Evolutionary conservation across 2,329 filamentous ascomycete genomes (phyloP).

Genomic region (Apiospora phragmitis): DNA sequence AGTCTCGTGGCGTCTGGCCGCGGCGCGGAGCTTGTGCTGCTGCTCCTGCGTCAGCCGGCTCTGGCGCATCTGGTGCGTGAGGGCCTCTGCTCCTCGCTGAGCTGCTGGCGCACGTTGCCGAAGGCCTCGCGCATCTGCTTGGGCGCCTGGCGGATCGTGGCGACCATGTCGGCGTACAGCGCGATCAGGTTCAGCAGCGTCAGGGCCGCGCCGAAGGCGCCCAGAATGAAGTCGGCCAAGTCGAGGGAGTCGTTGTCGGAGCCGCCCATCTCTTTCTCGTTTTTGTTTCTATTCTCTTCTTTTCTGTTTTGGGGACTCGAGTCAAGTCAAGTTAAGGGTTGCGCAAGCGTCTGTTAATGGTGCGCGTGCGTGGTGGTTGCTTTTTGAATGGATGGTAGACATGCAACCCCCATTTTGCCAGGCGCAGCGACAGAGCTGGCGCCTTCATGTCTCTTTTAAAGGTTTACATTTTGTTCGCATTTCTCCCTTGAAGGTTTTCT

Average conservation of each 20-base stretch:
- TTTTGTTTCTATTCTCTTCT: neutral
- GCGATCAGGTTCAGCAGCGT: constrained; percentile 22
- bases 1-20: no score
- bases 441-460: neutral
- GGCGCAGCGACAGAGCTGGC: neutral
- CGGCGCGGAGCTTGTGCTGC: neutral
- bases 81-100: constrained; percentile 22
- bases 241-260: constrained; percentile 10
- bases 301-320: neutral
- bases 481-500: neutral
- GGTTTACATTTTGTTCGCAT: neutral
- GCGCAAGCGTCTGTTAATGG: neutral
- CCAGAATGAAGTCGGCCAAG: constrained; percentile 16
- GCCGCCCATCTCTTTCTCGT: neutral
- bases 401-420: neutral
- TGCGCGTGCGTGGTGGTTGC: neutral
- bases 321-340: neutral
- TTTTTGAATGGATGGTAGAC: neutral
- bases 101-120: constrained; percentile 19
- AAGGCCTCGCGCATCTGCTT: constrained; percentile 19
- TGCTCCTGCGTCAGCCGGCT: constrained; percentile 8
- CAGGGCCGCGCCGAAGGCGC: constrained; percentile 14
- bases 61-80: constrained; percentile 21
- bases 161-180: constrained; percentile 19
- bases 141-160: constrained; percentile 19